A percentile compares a stretch with the other conserved stretches of the same genome.
Evolutionary conservation across 768 basidiomycete species (phyloP).

Genomic region (Calocybe cyanea): DNA sequence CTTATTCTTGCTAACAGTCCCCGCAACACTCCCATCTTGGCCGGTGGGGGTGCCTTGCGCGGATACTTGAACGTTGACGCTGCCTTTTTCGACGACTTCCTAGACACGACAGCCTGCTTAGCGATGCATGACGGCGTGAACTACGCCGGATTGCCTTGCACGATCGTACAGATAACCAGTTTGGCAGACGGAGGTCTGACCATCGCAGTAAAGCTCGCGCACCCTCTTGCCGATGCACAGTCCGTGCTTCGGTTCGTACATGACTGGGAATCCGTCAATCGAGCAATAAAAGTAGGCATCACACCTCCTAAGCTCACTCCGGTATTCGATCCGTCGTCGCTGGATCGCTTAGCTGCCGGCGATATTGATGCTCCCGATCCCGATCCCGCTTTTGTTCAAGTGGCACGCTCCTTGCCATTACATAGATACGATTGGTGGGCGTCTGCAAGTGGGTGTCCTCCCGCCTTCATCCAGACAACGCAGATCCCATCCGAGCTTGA

Average conservation of each 20-base stretch:
- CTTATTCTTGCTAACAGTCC: slow-evolving; percentile 22
- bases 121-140: slow-evolving; percentile 20
- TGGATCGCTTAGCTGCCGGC: slow-evolving; percentile 27
- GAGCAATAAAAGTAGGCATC: slow-evolving; percentile 13
- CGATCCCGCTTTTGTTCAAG: slow-evolving; percentile 19
- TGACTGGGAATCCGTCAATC: slow-evolving; percentile 29
- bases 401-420: slow-evolving; percentile 20
- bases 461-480: slow-evolving; percentile 14
- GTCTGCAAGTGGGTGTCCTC: slow-evolving; percentile 18
- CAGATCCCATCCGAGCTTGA: slow-evolving; percentile 16
- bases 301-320: slow-evolving; percentile 17
- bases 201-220: slow-evolving; percentile 29
- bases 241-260: slow-evolving; percentile 28
- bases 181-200: slow-evolving; percentile 26
- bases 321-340: slow-evolving; percentile 24
- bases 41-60: slow-evolving; percentile 12
- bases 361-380: slow-evolving; percentile 24
- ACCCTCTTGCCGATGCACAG: slow-evolving; percentile 33
- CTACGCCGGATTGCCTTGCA: slow-evolving; percentile 22
- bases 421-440: slow-evolving; percentile 30
- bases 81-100: slow-evolving; percentile 11
- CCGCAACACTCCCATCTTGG: slow-evolving; percentile 10
- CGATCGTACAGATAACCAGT: slow-evolving; percentile 30
- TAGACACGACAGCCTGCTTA: slow-evolving; percentile 20
- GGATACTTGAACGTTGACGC: slow-evolving; percentile 10